Base-by-base conservation (phyloP, 371 early-diverging fungal species). In the Mucor irregularis region DNA sequence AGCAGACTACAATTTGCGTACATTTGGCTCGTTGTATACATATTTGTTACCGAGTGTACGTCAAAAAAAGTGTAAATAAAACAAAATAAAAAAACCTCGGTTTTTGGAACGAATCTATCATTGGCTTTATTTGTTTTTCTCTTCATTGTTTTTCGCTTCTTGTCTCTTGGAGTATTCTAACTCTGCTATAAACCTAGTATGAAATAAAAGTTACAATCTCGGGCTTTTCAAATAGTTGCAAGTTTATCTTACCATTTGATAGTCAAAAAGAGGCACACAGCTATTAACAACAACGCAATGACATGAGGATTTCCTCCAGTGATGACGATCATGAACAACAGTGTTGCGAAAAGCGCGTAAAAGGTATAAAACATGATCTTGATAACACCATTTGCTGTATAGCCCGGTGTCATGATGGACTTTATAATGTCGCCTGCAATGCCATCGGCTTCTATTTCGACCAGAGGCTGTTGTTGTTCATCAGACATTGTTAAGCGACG, bases 401-500 rank as follows among this genome's bases (percentile, higher is more conserved):
- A 71, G 0, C 87, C 85, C 6, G 87, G 83, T 14, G 78, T 80
- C 75, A 86, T 78, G 42, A 86, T 71, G 0, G 84, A 84, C 22
- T 70, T 56, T 5, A 74, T 56, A 45, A 79, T 58, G 28, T 79
- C 80, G 8, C 52, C 56, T 11, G 55, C 50, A 13, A 79, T 26
- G 0, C 75, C 75, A 29, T 33, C 31, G 19, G 48, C 16, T 24
- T 60, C 49, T 8, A 59, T 52, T 29, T 58, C 51, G 22, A 30
- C 17, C 9, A n/a, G 2, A 10, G 45, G 45, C 11, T 29, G 17
- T 11, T 38, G 42, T 11, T 51, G 29, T 4, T 29, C 29, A 31
- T 42, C 21, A 13, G 42, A 29, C 29, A 28, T 26, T 45, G 1
- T 13, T 42, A n/a, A n/a, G n/a, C n/a, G n/a, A n/a, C n/a, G n/a